phyloP scores from a whole-genome alignment of 1,284 basidiomycete genomes.

The Irpex lacteus region DNA sequence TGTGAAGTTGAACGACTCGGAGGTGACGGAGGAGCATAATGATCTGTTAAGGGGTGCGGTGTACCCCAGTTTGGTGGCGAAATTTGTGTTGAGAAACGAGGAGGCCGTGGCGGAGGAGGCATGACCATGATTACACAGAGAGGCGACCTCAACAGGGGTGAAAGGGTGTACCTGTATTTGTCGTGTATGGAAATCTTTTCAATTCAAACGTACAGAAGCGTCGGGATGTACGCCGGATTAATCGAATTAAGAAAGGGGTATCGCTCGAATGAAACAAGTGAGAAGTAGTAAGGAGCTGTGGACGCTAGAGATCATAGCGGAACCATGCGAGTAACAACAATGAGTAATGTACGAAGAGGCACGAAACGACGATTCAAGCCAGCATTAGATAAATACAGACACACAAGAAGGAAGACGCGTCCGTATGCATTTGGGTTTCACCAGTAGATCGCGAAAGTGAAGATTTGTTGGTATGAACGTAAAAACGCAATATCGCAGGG shows the following conservation, averaged over 20 bases:
- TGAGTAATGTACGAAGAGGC: background rate
- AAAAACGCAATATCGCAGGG: too few relatives aligned
- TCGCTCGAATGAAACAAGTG: too few relatives aligned
- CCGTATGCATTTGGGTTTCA: background rate
- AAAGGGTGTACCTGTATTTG: background rate
- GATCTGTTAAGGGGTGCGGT: constrained; percentile 43
- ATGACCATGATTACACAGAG: background rate
- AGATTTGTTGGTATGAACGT: too few relatives aligned
- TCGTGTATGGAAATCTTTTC: too few relatives aligned
- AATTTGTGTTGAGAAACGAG: constrained; percentile 32
- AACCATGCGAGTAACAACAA: background rate
- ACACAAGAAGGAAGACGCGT: background rate
- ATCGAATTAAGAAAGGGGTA: too few relatives aligned
- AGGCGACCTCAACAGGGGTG: background rate
- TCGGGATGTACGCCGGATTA: too few relatives aligned
- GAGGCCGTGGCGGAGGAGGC: background rate
- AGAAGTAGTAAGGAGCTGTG: too few relatives aligned
- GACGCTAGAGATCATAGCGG: background rate
- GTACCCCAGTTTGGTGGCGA: constrained; percentile 48
- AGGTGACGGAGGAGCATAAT: constrained; percentile 56
- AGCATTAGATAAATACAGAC: constrained; percentile 5
- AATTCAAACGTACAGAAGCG: too few relatives aligned
- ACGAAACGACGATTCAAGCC: background rate
- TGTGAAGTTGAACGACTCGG: constrained; percentile 39
- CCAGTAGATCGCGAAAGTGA: constrained; percentile 4